Evolutionary conservation across 345 rosid genomes (phyloP).

Genomic region (Syzygium grande): DNA sequence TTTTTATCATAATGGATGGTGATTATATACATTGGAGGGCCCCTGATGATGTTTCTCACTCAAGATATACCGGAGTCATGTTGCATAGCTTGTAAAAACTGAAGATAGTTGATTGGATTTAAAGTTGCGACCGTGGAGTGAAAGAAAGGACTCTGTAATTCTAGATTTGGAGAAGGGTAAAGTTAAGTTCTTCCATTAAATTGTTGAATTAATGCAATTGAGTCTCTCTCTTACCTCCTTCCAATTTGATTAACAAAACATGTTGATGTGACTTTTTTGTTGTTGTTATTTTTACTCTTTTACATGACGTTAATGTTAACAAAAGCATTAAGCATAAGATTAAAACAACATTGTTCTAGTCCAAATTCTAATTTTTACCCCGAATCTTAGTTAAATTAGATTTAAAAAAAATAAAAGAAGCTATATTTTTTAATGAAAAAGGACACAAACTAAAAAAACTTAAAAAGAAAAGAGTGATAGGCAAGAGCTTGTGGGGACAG

Average conservation of each 20-base stretch:
- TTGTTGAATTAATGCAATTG: background rate
- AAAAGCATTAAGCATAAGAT: background rate
- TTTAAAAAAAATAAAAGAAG: background rate
- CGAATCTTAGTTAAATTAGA: background rate
- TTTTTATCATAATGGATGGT: background rate
- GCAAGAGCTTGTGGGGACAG: background rate
- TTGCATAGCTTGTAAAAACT: background rate
- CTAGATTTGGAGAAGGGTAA: background rate
- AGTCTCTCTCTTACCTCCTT: accelerated
- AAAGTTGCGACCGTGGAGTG: background rate
- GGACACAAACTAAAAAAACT: background rate
- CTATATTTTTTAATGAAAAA: background rate
- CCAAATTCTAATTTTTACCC: background rate
- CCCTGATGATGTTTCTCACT: background rate
- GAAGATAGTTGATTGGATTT: background rate
- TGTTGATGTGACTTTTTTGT: background rate
- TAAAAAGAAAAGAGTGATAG: background rate
- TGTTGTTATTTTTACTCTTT: background rate
- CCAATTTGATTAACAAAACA: background rate
- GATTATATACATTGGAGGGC: background rate
- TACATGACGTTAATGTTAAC: background rate
- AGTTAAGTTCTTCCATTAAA: background rate
- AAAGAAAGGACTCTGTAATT: background rate
- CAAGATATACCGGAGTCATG: background rate
- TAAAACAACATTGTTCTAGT: background rate